Evolutionary conservation across 768 basidiomycete genomes (phyloP).

Genomic region (Lyophyllum decastes): DNA sequence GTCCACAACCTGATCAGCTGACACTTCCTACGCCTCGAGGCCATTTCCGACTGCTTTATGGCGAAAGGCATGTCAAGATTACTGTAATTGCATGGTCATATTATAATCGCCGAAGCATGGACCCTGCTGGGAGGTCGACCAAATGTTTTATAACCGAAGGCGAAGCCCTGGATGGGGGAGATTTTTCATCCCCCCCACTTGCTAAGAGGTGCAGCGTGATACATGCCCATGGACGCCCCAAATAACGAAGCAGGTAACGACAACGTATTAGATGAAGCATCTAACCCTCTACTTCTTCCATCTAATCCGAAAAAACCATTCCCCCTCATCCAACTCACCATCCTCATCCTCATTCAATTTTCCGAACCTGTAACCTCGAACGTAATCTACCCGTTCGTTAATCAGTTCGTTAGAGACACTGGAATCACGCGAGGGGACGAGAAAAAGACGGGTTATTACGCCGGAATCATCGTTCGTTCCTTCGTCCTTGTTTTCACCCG

Average conservation of each 20-base stretch:
- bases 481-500: not conserved
- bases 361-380: slow-evolving; percentile 31
- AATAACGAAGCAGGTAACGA: not conserved
- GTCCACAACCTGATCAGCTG: too few relatives aligned
- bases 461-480: slow-evolving; percentile 41
- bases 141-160: too few relatives aligned
- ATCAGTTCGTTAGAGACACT: slow-evolving; percentile 43
- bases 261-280: not conserved
- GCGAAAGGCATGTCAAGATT: too few relatives aligned
- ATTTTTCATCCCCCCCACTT: too few relatives aligned
- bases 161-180: too few relatives aligned
- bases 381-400: slow-evolving; percentile 48
- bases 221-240: too few relatives aligned
- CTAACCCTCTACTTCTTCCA: not conserved
- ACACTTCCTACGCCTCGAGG: too few relatives aligned
- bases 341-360: slow-evolving; percentile 34
- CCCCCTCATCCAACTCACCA: slow-evolving; percentile 30
- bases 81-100: too few relatives aligned
- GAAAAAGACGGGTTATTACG: slow-evolving; percentile 43
- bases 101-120: too few relatives aligned
- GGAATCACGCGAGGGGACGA: slow-evolving; percentile 45
- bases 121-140: too few relatives aligned
- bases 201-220: too few relatives aligned
- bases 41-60: too few relatives aligned
- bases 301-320: slow-evolving; percentile 8